Percentiles rank a stretch among this genome's conserved stretches.
Conservation (phyloP, 768 basidiomycete species). For the Suillus subluteus region DNA sequence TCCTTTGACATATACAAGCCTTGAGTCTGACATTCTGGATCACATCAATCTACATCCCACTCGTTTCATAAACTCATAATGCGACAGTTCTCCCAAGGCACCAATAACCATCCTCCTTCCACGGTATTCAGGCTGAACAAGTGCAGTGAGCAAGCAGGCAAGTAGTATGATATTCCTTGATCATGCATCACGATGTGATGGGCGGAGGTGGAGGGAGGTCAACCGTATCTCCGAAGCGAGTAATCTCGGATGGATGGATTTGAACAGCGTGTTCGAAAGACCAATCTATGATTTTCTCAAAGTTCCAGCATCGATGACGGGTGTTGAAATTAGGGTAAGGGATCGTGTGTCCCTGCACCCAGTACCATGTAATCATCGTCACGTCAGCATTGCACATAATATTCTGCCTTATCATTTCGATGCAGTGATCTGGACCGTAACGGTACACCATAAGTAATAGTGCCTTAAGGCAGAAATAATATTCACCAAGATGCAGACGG, state of each 20-base stretch:
- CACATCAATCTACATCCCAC: not conserved
- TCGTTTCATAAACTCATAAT: not conserved
- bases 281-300: not conserved
- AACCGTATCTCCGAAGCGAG: not conserved
- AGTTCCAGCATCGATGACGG: conserved; percentile 9
- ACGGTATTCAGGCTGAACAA: not conserved
- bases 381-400: conserved; percentile 18
- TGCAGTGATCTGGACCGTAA: conserved; percentile 13
- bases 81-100: not conserved
- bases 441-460: not conserved
- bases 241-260: not conserved
- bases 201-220: not conserved
- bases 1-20: not conserved
- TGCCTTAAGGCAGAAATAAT: not conserved
- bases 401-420: conserved; percentile 17
- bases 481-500: conserved; percentile 13
- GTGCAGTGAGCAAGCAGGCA: not conserved
- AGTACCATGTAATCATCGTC: conserved; percentile 18
- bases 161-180: not conserved
- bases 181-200: not conserved
- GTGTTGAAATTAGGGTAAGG: conserved; percentile 12
- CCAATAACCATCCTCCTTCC: not conserved
- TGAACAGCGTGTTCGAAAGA: not conserved
- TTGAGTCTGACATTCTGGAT: not conserved
- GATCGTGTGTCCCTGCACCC: conserved; percentile 8